Base-by-base conservation (phyloP, 192 early-diverging fungal species). In the Gryganskiella cystojenkinii region DNA sequence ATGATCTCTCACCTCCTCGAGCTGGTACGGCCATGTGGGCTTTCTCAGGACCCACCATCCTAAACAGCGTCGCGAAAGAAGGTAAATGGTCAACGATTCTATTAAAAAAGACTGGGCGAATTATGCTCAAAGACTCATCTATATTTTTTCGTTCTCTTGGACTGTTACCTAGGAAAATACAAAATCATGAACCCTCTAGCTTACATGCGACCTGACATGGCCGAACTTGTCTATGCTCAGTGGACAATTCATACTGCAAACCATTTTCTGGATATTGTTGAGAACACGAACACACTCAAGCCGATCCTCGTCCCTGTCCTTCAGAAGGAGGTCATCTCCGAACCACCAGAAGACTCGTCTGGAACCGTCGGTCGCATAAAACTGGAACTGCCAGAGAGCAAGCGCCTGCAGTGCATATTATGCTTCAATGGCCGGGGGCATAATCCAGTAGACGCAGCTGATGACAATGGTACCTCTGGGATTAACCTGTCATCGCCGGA, bases 161-260 rank as follows among this genome's bases (percentile, higher is more conserved):
- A 4, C 27, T 64, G 0, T 11, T 13, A 9, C 20, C 1, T 55
- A 76, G 72, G 72, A 33, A 56, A 51, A 28, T 63, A 67, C 60
- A 76, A 63, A 34, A 57, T 52, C n/a, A 67, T 76, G n/a, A 68
- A 62, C 20, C 14, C 72, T 2, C 8, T 46, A 2, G 72, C 64
- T 9, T 76, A 53, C 44, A 61, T 65, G 35, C 53, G 72, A 20
- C 72, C 51, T 4, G 72, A 76, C 40, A 46, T 67, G 42, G 44
- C 65, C 3, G 24, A 43, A 4, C 37, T 76, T 17, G 35, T 76
- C 11, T 76, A 76, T 40, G 54, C 72, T 5, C 72, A 76, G 15
- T 67, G 64, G 72, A 68, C 64, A 3, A 67, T 67, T 14, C 64
- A 65, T 24, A 37, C 63, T 4, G 54, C 54, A 2, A 52, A 61